phyloP scores from a whole-genome alignment of 2,329 filamentous ascomycete species.

The Penicillium expansum region DNA sequence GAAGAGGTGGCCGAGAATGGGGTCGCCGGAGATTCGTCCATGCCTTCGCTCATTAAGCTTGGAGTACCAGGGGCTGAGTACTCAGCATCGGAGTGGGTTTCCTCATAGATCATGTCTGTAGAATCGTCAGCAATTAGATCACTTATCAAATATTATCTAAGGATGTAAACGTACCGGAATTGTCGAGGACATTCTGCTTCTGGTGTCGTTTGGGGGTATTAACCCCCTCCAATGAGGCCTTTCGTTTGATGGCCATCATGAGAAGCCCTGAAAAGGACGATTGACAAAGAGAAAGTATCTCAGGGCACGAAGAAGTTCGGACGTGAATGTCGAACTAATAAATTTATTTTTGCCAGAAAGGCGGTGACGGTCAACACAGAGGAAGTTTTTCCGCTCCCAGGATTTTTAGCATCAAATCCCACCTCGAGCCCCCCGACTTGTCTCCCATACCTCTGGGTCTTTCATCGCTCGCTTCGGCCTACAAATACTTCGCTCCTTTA shows the following conservation, averaged over 20 bases:
- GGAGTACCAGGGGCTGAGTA: conserved; percentile 31
- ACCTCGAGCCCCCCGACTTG: conserved; percentile 14
- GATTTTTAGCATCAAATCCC: conserved; percentile 25
- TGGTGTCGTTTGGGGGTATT: conserved; percentile 33
- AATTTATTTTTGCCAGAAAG: conserved; percentile 35
- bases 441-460: conserved; percentile 19
- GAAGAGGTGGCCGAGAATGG: conserved; percentile 51
- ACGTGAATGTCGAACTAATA: conserved; percentile 14
- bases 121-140: conserved; percentile 30
- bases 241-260: conserved; percentile 39
- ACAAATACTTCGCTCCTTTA: conserved; percentile 11
- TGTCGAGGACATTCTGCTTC: conserved; percentile 27
- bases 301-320: conserved; percentile 1
- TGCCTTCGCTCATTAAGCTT: conserved; percentile 30
- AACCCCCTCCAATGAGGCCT: conserved; percentile 27
- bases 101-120: conserved; percentile 35
- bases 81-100: conserved; percentile 35
- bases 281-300: neutral
- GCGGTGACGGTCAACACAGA: conserved; percentile 33
- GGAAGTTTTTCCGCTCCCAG: conserved; percentile 38
- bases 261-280: conserved; percentile 1
- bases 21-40: conserved; percentile 50
- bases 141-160: conserved; percentile 1
- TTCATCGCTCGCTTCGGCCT: conserved; percentile 14
- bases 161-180: conserved; percentile 28